Percentiles rank a stretch among this genome's conserved stretches.
These are phyloP conservation scores for Aspergillus ibericus DNA, from an alignment of 2,329 filamentous ascomycete genomes.

Conservation along the genomic window DNA sequence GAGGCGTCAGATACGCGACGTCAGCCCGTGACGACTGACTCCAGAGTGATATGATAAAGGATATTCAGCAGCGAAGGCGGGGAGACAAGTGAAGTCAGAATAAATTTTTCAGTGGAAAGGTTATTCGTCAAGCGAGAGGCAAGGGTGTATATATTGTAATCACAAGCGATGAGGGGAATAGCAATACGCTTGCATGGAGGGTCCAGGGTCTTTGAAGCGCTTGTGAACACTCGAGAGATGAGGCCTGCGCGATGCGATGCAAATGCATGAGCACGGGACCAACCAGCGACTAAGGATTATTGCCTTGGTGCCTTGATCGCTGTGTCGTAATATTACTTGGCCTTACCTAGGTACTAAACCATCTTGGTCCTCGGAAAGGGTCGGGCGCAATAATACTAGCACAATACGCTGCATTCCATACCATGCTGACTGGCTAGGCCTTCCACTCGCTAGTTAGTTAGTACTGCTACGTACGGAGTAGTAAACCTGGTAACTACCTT, in stretches of 20 bases:
- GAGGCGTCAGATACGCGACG: not conserved
- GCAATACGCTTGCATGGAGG: not conserved
- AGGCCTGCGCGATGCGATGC: conserved; percentile 19
- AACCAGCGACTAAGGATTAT: conserved; percentile 19
- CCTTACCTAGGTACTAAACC: not conserved
- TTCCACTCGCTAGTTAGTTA: not conserved
- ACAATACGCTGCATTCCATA: not conserved
- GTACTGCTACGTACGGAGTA: not conserved
- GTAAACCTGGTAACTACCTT: no score
- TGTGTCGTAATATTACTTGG: not conserved
- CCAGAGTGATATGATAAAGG: not conserved
- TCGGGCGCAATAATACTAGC: no score
- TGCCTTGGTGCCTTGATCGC: conserved; percentile 19
- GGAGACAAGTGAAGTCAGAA: not conserved
- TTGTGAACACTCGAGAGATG: conserved; percentile 2
- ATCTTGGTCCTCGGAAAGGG: no score
- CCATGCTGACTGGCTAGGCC: not conserved
- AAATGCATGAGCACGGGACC: conserved; percentile 20
- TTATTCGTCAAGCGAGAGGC: not conserved
- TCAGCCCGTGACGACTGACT: not conserved
- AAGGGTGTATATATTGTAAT: not conserved
- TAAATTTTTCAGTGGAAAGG: not conserved
- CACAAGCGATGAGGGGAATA: not conserved
- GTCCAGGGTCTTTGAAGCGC: not conserved
- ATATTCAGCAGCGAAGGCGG: not conserved